Evolutionary conservation across 306 rosid species (phyloP).

Genomic region (Casuarina cunninghamiana): DNA sequence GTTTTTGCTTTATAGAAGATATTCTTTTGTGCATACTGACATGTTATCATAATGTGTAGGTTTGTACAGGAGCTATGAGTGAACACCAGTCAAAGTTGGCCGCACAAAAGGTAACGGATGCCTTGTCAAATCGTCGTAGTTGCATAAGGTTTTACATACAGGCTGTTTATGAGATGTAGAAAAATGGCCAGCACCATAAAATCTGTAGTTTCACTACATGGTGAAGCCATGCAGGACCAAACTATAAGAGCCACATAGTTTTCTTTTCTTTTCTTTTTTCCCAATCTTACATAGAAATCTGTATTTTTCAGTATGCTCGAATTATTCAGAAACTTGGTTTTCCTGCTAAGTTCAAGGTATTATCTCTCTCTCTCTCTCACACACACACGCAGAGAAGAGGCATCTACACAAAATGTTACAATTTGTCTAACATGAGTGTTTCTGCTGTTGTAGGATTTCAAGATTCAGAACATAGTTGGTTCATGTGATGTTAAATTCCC

Average conservation of each 20-base stretch:
- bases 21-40: conserved; percentile 10
- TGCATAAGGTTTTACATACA: neutral
- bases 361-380: neutral
- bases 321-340: conserved; percentile 91
- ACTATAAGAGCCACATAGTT: neutral
- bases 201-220: neutral
- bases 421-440: neutral
- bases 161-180: neutral
- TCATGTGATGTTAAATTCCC: conserved; percentile 95
- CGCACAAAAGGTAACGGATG: conserved; percentile 73
- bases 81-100: conserved; percentile 91
- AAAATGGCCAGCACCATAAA: neutral
- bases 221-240: neutral
- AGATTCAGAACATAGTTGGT: conserved; percentile 92
- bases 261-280: neutral
- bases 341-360: conserved; percentile 83
- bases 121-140: neutral
- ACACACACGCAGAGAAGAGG: too few relatives aligned
- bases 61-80: conserved; percentile 96
- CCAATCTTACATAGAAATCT: conserved; percentile 23
- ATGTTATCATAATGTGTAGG: conserved; percentile 44
- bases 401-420: neutral
- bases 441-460: conserved; percentile 55
- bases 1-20: neutral
- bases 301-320: conserved; percentile 77